Percentiles rank a stretch among this genome's conserved stretches.
Evolutionary conservation across 164 flowering plant species (phyloP).

Genomic region (Santalum album): DNA sequence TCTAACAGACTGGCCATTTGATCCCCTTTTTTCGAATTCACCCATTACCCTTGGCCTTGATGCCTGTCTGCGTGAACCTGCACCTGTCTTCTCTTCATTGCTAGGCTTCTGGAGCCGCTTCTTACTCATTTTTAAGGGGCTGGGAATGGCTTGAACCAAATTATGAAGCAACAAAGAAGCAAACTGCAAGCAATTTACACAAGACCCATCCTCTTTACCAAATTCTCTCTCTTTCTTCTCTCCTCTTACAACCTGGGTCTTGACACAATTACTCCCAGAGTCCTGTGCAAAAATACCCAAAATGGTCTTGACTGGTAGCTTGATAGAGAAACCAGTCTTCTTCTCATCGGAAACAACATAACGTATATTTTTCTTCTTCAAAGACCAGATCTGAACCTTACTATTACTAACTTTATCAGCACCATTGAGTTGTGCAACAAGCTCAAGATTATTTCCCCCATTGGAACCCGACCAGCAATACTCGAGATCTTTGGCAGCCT

Average conservation of each 20-base stretch:
- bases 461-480: conserved; percentile 26
- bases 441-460: conserved; percentile 11
- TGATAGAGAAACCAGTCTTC: conserved; percentile 38
- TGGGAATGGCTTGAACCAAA: conserved; percentile 51
- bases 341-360: conserved; percentile 34
- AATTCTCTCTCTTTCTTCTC: conserved; percentile 26
- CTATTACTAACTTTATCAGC: conserved; percentile 8
- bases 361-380: conserved; percentile 30
- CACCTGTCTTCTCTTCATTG: conserved; percentile 16
- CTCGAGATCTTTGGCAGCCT: conserved; percentile 66
- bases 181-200: conserved; percentile 66
- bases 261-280: conserved; percentile 17
- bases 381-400: conserved; percentile 13
- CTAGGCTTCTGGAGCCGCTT: conserved; percentile 39
- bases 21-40: conserved; percentile 19
- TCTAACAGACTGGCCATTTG: conserved; percentile 11
- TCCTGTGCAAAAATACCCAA: conserved; percentile 37
- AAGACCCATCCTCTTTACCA: conserved; percentile 34
- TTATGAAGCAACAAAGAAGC: conserved; percentile 50
- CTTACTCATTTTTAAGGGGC: conserved; percentile 45
- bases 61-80: conserved; percentile 11
- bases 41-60: conserved; percentile 10
- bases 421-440: conserved; percentile 10
- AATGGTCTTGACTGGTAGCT: conserved; percentile 43
- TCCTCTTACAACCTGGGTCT: conserved; percentile 18